phyloP scores from a whole-genome alignment of 2,329 filamentous ascomycete genomes.

The Apiospora sp. region DNA sequence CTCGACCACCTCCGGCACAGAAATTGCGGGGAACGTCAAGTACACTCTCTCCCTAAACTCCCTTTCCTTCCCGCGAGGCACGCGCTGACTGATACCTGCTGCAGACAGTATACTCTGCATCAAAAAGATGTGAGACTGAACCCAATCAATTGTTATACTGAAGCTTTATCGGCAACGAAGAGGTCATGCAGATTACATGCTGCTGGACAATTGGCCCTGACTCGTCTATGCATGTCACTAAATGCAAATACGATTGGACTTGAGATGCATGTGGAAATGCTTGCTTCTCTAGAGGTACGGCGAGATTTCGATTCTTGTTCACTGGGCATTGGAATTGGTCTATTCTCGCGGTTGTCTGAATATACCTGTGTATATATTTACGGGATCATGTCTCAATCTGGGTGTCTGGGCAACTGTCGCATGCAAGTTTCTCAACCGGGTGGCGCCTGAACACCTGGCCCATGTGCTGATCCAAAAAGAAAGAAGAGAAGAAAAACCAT shows the following conservation, averaged over 20 bases:
- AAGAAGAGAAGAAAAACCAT: slow-evolving; percentile 21
- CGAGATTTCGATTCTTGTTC: neutral
- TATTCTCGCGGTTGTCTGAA: neutral
- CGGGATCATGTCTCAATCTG: no score
- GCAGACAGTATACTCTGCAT: neutral
- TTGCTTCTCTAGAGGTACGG: neutral
- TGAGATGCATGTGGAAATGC: neutral
- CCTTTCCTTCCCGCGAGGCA: neutral
- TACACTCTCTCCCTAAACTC: neutral
- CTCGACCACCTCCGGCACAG: neutral
- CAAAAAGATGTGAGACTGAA: neutral
- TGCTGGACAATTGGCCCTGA: neutral
- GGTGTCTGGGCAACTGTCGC: neutral
- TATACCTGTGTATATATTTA: neutral
- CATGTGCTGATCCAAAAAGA: slow-evolving; percentile 26
- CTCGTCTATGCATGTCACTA: slow-evolving; percentile 10
- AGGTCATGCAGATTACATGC: neutral
- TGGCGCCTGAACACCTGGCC: slow-evolving; percentile 30
- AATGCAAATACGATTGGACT: neutral
- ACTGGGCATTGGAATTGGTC: neutral
- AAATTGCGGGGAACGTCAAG: slow-evolving; percentile 7
- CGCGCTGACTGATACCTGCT: neutral
- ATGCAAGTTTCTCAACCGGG: slow-evolving; percentile 24
- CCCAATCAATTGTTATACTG: neutral
- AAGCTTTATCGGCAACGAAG: no score